Conservation (phyloP, 140 eudicot genomes). For the Ambrosia hybrid region DNA sequence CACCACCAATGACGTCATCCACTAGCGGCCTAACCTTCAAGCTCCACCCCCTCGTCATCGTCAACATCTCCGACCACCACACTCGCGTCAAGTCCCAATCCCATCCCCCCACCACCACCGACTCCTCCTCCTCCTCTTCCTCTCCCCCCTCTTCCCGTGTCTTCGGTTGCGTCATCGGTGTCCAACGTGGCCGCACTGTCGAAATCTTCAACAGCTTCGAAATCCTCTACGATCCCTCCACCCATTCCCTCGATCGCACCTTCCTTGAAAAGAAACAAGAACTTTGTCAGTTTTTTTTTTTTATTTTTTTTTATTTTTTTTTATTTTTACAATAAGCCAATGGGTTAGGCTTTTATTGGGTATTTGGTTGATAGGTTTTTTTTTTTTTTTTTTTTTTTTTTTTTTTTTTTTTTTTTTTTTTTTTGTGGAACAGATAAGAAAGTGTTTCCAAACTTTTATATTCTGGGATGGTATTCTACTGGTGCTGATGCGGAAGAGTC, state of each 20-base stretch:
- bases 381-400: not conserved
- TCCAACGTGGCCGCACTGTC: conserved; percentile 88
- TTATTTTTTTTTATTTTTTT: not conserved
- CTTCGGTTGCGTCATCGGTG: conserved; percentile 90
- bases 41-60: conserved; percentile 91
- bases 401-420: not conserved
- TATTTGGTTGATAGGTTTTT: not conserved
- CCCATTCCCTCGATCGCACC: conserved; percentile 75
- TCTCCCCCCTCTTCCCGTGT: conserved; percentile 50
- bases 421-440: conserved; percentile 77
- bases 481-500: conserved; percentile 92
- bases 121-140: conserved; percentile 36
- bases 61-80: conserved; percentile 92
- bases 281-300: conserved; percentile 57
- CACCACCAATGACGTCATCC: conserved; percentile 59
- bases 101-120: conserved; percentile 46
- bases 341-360: not conserved
- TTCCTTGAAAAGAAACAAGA: conserved; percentile 89
- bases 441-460: conserved; percentile 82
- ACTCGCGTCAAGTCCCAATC: conserved; percentile 83
- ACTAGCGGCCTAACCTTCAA: conserved; percentile 91
- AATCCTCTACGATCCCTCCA: conserved; percentile 60
- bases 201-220: conserved; percentile 98
- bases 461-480: conserved; percentile 96
- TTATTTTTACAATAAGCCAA: not conserved